A percentile compares a stretch with the other conserved stretches of the same genome.
These are phyloP conservation scores for Salvia splendens DNA, from an alignment of 257 asterid genomes.

Conservation along the genomic window DNA sequence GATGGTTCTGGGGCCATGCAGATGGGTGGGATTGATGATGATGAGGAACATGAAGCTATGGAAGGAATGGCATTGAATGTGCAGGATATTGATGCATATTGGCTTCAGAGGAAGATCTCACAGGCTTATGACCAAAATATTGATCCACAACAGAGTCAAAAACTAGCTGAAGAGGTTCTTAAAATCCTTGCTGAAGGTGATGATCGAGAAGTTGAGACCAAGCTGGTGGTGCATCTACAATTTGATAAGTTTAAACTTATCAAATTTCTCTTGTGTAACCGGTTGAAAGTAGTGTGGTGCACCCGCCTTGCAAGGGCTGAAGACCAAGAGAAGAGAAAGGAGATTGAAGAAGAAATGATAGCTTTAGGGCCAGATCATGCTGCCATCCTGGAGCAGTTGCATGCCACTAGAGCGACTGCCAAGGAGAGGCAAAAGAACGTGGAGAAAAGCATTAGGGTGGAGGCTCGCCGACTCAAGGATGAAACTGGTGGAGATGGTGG, in stretches of 20 bases:
- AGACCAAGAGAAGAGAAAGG: slow-evolving; percentile 57
- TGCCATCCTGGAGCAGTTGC: slow-evolving; percentile 62
- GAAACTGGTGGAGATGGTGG: slow-evolving; percentile 55
- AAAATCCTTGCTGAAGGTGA: slow-evolving; percentile 64
- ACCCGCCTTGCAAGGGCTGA: slow-evolving; percentile 64
- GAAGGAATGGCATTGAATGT: slow-evolving; percentile 63
- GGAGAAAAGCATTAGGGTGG: slow-evolving; percentile 65
- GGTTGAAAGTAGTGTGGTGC: slow-evolving; percentile 63
- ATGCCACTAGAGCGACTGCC: slow-evolving; percentile 64
- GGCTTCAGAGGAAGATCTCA: slow-evolving; percentile 73
- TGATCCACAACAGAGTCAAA: slow-evolving; percentile 66
- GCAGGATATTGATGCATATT: slow-evolving; percentile 65
- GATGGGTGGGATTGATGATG: slow-evolving; percentile 69
- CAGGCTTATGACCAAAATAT: slow-evolving; percentile 60
- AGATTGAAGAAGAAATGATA: slow-evolving; percentile 62
- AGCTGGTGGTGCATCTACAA: slow-evolving; percentile 55
- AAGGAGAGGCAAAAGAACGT: slow-evolving; percentile 59
- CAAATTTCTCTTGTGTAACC: slow-evolving; percentile 47
- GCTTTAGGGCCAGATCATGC: slow-evolving; percentile 45
- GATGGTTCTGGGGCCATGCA: slow-evolving; percentile 56
- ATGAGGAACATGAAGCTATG: slow-evolving; percentile 50
- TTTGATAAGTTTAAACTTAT: slow-evolving; percentile 55
- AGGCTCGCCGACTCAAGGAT: slow-evolving; percentile 43
- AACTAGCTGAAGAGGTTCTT: slow-evolving; percentile 60
- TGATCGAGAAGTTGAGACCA: slow-evolving; percentile 57